Percentiles rank a stretch among this genome's conserved stretches.
These are phyloP conservation scores for Thalassiosira exigua DNA, from an alignment of 352 stramenopile genomes.

Conservation along the genomic window DNA sequence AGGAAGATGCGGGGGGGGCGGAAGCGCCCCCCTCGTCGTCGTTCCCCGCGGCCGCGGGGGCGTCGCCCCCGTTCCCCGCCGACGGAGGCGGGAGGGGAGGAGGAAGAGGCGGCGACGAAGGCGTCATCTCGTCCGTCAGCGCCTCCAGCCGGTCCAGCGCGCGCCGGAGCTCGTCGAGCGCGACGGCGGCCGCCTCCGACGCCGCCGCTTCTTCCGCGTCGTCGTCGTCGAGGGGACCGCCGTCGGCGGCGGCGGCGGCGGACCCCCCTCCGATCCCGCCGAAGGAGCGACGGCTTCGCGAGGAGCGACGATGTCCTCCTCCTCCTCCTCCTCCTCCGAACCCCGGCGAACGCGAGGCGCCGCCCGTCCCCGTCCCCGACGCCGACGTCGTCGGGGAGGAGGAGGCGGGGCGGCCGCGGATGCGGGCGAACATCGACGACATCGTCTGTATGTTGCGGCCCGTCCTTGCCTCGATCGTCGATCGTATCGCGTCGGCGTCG, in stretches of 20 bases:
- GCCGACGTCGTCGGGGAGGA: too few relatives aligned
- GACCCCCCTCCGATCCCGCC: not conserved
- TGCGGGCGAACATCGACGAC: not conserved
- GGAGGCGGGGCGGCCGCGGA: not conserved
- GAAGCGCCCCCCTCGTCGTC: not conserved
- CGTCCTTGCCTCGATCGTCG: not conserved
- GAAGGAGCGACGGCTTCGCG: not conserved
- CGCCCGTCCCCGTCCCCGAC: too few relatives aligned
- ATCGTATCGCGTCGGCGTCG: not conserved
- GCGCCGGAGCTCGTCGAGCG: conserved; percentile 1
- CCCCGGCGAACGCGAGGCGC: too few relatives aligned
- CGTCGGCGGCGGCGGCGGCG: too few relatives aligned
- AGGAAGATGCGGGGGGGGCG: not conserved
- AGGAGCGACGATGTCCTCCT: too few relatives aligned
- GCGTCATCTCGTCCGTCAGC: not conserved
- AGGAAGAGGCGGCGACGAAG: not conserved
- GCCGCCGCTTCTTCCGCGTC: not conserved
- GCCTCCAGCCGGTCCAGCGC: conserved; percentile 14
- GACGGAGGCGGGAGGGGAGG: not conserved
- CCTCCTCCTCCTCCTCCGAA: too few relatives aligned
- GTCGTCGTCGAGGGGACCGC: not conserved
- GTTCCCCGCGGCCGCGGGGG: not conserved
- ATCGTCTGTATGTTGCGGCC: conserved; percentile 27
- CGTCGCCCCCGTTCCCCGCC: too few relatives aligned
- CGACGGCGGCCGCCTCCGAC: not conserved